Base-by-base conservation (phyloP, 352 stramenopile species). In the Globisporangium middletonii region DNA sequence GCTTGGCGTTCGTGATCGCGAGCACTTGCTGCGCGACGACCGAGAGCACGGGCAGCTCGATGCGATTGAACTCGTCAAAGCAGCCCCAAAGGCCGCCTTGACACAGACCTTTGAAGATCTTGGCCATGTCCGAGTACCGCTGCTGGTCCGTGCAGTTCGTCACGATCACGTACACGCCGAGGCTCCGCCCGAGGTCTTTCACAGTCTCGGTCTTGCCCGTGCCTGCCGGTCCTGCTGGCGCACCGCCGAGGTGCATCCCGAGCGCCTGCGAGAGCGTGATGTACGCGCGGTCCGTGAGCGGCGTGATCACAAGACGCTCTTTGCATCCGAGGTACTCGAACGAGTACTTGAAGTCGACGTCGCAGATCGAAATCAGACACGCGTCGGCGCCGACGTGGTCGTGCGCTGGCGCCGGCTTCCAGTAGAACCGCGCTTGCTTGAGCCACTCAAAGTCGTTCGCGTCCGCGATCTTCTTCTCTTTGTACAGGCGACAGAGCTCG, bases 261-360 rank as follows among this genome's bases (percentile, higher is more conserved):
- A 95, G 75, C 18, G 89, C 88, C 55, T 94, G 86, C 0, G 86
- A 96, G 4, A 98, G 73, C 15, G 91, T 97, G 37, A 98, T 88
- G 67, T 95, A 97, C 16, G 83, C 92, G 0, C 88, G 73, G 53
- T 97, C 91, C 2, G 91, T 97, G 26, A 97, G 72, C 2, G 90
- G 91, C 1, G 91, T 97, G 65, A 95, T 91, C 11, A 95, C 86
- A 7, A 96, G 72, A 11, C 86, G 72, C 53, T 92, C 91, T 23
- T 94, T 98, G 50, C 85, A 94, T n/a, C 92, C 92, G 48, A 97
- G 79, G 57, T 97, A 98, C 73, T 98, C 91, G 61, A 97, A 98
- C 37, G 84, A 82, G 62, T 97, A 98, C 26, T 90, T 85, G 57
- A 98, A 91, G n/a, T 82, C 73, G 33, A 94, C 84, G 55, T 97